Percentiles rank a stretch among this genome's conserved stretches.
These are phyloP conservation scores for Ashbya aceris DNA, from an alignment of 1,139 yeast genomes.

Conservation along the genomic window DNA sequence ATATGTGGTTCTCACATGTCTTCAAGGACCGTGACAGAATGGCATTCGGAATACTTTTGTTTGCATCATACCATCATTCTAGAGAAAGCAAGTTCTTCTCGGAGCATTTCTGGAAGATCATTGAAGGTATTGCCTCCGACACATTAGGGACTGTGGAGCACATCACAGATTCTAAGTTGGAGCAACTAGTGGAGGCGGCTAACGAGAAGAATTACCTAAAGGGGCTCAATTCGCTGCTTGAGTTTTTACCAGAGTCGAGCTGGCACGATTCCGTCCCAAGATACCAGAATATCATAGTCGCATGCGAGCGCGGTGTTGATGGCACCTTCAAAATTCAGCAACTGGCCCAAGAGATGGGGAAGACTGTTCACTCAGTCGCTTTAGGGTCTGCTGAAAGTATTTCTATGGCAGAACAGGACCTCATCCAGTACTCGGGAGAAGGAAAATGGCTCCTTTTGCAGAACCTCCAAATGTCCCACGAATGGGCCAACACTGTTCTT, in stretches of 20 bases:
- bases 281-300: conserved; percentile 35
- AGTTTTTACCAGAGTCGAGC: not conserved
- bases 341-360: conserved; percentile 31
- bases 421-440: conserved; percentile 36
- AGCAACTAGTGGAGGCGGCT: not conserved
- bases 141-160: not conserved
- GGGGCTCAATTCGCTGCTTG: not conserved
- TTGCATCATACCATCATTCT: conserved; percentile 2
- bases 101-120: conserved; percentile 1
- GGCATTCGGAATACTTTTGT: conserved; percentile 30
- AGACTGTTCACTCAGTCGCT: conserved; percentile 41
- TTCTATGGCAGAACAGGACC: conserved; percentile 44
- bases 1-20: conserved; percentile 39
- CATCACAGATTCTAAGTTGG: not conserved
- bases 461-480: conserved; percentile 63
- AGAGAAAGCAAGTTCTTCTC: conserved; percentile 4
- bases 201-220: not conserved
- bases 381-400: conserved; percentile 72
- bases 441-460: conserved; percentile 69
- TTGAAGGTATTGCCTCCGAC: not conserved
- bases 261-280: not conserved
- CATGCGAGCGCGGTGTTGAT: conserved; percentile 58
- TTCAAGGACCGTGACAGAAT: conserved; percentile 42
- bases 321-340: conserved; percentile 48
- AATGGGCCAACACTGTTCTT: conserved; percentile 43